phyloP scores from a whole-genome alignment of 1,284 basidiomycete genomes.

The Malassezia yamatoensis region DNA sequence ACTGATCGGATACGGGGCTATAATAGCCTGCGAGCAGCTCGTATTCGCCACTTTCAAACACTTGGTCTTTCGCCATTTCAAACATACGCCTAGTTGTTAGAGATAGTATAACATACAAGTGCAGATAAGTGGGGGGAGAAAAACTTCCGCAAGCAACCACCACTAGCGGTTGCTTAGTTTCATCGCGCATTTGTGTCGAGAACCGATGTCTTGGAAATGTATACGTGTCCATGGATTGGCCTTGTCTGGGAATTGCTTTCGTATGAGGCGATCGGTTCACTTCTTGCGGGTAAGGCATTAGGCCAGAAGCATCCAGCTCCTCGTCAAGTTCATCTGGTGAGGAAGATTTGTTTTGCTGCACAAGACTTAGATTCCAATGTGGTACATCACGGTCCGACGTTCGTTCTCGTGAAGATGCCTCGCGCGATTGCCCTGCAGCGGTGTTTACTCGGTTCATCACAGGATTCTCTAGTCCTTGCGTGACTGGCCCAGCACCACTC shows the following conservation, averaged over 20 bases:
- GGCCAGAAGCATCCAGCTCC: slow-evolving; percentile 23
- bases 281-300: neutral
- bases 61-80: slow-evolving; percentile 93
- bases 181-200: slow-evolving; percentile 41
- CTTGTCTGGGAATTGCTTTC: slow-evolving; percentile 28
- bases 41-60: slow-evolving; percentile 80
- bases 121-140: slow-evolving; percentile 55
- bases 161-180: slow-evolving; percentile 41
- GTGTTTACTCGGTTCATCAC: slow-evolving; percentile 1
- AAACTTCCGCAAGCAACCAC: slow-evolving; percentile 55
- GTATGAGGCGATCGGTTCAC: neutral
- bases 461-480: slow-evolving; percentile 16
- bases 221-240: slow-evolving; percentile 36
- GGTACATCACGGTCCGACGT: slow-evolving; percentile 30
- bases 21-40: slow-evolving; percentile 89
- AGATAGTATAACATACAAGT: slow-evolving; percentile 51
- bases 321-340: slow-evolving; percentile 26
- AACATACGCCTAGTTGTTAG: slow-evolving; percentile 76
- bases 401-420: neutral
- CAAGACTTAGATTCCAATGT: slow-evolving; percentile 20
- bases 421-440: neutral
- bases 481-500: slow-evolving; percentile 29
- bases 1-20: slow-evolving; percentile 61
- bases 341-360: slow-evolving; percentile 6
- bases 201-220: slow-evolving; percentile 41